Base-by-base conservation (phyloP, 768 basidiomycete species). In the Lentinula guzmanii region DNA sequence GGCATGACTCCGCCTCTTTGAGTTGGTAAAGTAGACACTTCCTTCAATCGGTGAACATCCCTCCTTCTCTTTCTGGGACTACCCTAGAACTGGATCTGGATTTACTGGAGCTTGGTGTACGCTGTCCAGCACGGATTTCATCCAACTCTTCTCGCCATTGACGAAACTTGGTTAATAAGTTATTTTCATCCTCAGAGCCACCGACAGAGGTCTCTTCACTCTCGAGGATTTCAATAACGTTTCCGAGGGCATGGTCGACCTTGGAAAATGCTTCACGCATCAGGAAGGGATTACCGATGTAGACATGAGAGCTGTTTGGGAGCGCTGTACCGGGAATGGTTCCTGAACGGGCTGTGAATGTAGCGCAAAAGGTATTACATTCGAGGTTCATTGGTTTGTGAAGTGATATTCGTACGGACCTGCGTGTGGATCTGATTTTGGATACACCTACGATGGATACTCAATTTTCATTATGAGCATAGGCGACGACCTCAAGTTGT, bases 271-370 rank as follows among this genome's bases (percentile, higher is more conserved):
- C 76, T 34, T 70, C 70, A 34, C 75, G 69, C 69, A 82, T 77
- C 4, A 81, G 71, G 64, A 74, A 82, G 1, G 82, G 78, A 63
- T 82, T 85, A 18, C 79, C 79, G 10, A 79, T 70, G 48, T 71
- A 33, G 10, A 18, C 28, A 31, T 51, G 51, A 11, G 59, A 60
- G 28, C 51, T 60, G 21, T 60, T 60, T 16, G 51, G 39, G 28
- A 28, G 59, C 15, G 18, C 50, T 15, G 45, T 31, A 31, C 59
- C 59, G 16, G 59, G 59, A 11, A 60, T 37, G 8, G 35, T 52
- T 16, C 51, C 51, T 48, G 21, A 21, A 11, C 16, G 56, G 18
- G 56, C 56, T 58, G 18, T 45, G 39, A 24, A 18, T 39, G n/a
- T 5, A 15, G 18, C 28, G 28, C 33, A 24, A 8, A 15, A 39